Evolutionary conservation across 2,329 filamentous ascomycete species (phyloP).

Genomic region (Aspergillaceae sp.): DNA sequence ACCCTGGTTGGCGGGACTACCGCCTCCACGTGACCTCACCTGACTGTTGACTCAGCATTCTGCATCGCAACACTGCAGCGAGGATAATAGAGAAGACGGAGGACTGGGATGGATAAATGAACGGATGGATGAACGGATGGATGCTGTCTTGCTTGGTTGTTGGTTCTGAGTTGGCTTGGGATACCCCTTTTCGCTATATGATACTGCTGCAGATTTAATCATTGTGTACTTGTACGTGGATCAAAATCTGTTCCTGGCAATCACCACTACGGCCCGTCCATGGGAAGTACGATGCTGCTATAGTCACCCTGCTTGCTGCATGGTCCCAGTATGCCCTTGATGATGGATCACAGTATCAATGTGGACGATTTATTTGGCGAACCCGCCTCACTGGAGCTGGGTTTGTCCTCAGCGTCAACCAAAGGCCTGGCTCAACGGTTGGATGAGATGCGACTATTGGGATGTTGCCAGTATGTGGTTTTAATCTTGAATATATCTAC

Average conservation of each 20-base stretch:
- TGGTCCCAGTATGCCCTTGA: slow-evolving; percentile 38
- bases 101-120: neutral
- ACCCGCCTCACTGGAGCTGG: slow-evolving; percentile 49
- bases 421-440: slow-evolving; percentile 65
- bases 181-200: neutral
- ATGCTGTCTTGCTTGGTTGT: neutral
- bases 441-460: slow-evolving; percentile 65
- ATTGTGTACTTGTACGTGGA: neutral
- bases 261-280: no score
- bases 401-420: slow-evolving; percentile 44
- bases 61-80: neutral
- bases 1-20: slow-evolving; percentile 14
- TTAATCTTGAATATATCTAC: no score
- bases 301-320: neutral
- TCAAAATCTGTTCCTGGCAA: neutral
- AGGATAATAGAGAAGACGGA: neutral
- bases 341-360: slow-evolving; percentile 51
- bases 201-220: neutral
- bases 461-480: slow-evolving; percentile 68
- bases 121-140: neutral
- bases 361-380: slow-evolving; percentile 72
- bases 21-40: slow-evolving; percentile 9
- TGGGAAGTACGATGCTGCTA: neutral
- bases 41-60: slow-evolving; percentile 10
- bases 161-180: neutral